Evolutionary conservation across 1,139 yeast genomes (phyloP).

Genomic region (Scheffersomyces insectosa): DNA sequence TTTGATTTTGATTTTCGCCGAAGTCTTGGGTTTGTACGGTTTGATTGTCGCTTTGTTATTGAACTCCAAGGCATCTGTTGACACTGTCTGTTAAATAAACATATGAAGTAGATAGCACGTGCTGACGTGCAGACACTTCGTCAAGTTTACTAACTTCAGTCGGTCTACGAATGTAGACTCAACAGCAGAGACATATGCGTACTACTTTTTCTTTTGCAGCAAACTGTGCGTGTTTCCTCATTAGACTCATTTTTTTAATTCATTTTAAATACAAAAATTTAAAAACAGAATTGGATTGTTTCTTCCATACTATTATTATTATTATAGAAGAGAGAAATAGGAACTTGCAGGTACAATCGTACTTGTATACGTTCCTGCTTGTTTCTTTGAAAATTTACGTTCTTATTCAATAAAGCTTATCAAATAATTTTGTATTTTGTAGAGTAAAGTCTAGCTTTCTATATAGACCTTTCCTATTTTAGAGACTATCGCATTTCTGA

Average conservation of each 20-base stretch:
- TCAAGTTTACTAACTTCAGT: too few relatives aligned
- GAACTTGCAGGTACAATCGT: neutral
- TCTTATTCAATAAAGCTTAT: neutral
- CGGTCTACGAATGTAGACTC: too few relatives aligned
- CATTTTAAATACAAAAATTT: neutral
- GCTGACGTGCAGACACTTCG: too few relatives aligned
- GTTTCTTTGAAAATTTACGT: neutral
- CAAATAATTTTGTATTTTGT: neutral
- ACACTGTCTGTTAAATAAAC: slow-evolving; percentile 51
- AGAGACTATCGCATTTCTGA: slow-evolving; percentile 35
- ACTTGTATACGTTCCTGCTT: neutral
- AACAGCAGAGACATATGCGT: too few relatives aligned
- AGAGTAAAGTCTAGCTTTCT: slow-evolving; percentile 6
- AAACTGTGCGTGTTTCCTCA: neutral
- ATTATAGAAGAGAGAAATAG: neutral
- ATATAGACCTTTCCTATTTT: slow-evolving; percentile 45
- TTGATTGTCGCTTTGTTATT: slow-evolving; percentile 95
- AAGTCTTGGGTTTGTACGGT: slow-evolving; percentile 96
- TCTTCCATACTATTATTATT: neutral
- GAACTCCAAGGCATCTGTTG: slow-evolving; percentile 90
- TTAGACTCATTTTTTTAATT: slow-evolving; percentile 1
- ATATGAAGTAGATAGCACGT: too few relatives aligned
- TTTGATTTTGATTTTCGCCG: slow-evolving; percentile 95
- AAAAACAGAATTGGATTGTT: neutral
- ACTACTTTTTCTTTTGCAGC: too few relatives aligned